phyloP scores from a whole-genome alignment of 2,329 filamentous ascomycete genomes.

The Diaporthe humulicola region DNA sequence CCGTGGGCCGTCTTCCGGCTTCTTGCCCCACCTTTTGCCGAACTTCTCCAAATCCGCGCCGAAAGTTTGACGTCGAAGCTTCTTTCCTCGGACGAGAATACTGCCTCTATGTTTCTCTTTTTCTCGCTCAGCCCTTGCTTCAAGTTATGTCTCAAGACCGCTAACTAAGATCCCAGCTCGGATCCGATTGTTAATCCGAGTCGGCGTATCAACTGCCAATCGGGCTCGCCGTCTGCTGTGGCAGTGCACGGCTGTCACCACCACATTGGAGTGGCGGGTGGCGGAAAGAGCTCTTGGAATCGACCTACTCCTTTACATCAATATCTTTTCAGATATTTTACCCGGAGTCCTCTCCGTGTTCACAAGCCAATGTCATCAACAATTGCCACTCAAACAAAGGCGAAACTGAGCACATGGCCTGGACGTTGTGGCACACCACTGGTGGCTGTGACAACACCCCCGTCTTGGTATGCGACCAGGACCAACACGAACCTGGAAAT shows the following conservation, averaged over 20 bases:
- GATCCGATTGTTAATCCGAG: background rate
- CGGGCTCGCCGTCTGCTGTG: background rate
- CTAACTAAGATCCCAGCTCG: background rate
- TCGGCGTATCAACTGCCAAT: slow-evolving; percentile 6
- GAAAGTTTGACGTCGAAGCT: background rate
- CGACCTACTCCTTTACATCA: too few relatives aligned
- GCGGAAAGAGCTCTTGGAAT: background rate
- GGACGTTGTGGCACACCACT: background rate
- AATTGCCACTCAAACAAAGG: background rate
- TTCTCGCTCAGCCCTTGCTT: background rate
- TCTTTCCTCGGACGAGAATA: background rate
- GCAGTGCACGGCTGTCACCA: background rate
- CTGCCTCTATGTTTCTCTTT: too few relatives aligned
- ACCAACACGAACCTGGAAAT: background rate
- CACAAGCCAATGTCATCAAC: background rate
- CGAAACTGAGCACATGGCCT: background rate
- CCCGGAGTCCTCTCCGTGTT: background rate
- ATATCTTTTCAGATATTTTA: background rate
- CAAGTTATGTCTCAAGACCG: too few relatives aligned
- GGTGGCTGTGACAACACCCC: background rate
- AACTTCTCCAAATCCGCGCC: background rate
- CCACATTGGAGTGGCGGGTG: background rate
- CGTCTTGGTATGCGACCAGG: background rate
- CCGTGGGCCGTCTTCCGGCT: background rate
- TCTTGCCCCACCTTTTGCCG: background rate